Base-by-base conservation (phyloP, 2,329 filamentous ascomycete genomes). In the Ophiosphaerella herpotricha region DNA sequence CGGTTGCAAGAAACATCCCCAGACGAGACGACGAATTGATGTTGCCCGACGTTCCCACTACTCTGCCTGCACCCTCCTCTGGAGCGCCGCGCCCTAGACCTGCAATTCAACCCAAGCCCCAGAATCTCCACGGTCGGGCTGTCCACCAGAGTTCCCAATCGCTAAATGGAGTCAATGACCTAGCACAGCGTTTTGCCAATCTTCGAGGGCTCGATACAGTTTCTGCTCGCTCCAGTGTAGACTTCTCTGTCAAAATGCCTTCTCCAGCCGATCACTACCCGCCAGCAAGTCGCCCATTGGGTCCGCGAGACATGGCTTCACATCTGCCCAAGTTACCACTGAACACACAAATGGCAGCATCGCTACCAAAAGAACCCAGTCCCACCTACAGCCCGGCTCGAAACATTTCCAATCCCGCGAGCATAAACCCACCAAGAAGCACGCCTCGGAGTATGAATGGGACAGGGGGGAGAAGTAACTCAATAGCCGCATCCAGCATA, bases 331-430 rank as follows among this genome's bases (percentile, higher is more conserved):
- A 77, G 43, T 66, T 82, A 8, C 76, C 78, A 2, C 60, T 85
- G 1, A 76, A 82, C 39, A 82, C 77, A 23, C 68, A 72, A n/a
- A 55, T 80, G n/a, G 68, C 83, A 7, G 78, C 82, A 9, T 78
- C 78, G 13, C 75, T 91, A 64, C 88, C 88, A 9, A 88, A 88
- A 67, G 74, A 87, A 39, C 89, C 89, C 1, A 87, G 86, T 62
- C 87, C 89, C 7, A 89, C 89, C 4, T 92, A 91, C 65, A 91
- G 85, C 61, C 89, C 89, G n/a, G 86, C 86, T 1, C 81, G 88
- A 31, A 89, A 89, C 24, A 88, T 85, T 48, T 78, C 87, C 4
- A 85, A 86, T 3, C 84, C 82, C 21, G 85, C 86, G 52, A 80
- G 83, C 21, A 82, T 88, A 7, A 81, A 85, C 35, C 80, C 86